Conservation (phyloP, 2,329 filamentous ascomycete species). For the Penicillium aurantiogriseum region DNA sequence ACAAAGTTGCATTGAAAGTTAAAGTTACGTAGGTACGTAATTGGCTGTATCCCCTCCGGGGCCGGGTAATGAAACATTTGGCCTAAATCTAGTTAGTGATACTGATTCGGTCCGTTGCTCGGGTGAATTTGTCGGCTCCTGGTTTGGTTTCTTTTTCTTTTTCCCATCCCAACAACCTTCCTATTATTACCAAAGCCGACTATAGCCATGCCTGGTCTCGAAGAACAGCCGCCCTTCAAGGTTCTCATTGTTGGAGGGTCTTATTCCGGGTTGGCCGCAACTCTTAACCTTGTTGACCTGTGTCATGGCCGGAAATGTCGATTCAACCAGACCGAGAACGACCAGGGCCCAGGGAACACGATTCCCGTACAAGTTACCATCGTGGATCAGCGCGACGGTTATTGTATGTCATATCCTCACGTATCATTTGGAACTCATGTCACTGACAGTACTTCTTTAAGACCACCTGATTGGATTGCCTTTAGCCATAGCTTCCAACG, state of each 20-base stretch:
- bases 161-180: neutral
- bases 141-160: neutral
- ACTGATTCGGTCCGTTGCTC: neutral
- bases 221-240: constrained; percentile 38
- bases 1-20: neutral
- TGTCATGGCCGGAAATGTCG: constrained; percentile 48
- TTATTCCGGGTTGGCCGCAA: constrained; percentile 65
- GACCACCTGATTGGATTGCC: constrained; percentile 6
- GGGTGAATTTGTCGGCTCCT: neutral
- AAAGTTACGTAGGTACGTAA: neutral
- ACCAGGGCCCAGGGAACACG: constrained; percentile 50
- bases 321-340: constrained; percentile 21
- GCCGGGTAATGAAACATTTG: neutral
- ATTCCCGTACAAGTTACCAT: constrained; percentile 58
- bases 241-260: constrained; percentile 70
- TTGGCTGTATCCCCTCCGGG: neutral
- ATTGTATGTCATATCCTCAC: constrained; percentile 54
- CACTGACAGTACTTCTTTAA: neutral
- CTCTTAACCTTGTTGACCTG: constrained; percentile 66
- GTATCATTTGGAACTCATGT: neutral
- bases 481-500: constrained; percentile 3
- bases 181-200: neutral
- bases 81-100: neutral
- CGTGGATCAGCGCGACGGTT: constrained; percentile 72
- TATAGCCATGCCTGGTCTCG: constrained; percentile 13